Evolutionary conservation across 257 asterid genomes (phyloP).

Genomic region (Capsicum rhomboideum): DNA sequence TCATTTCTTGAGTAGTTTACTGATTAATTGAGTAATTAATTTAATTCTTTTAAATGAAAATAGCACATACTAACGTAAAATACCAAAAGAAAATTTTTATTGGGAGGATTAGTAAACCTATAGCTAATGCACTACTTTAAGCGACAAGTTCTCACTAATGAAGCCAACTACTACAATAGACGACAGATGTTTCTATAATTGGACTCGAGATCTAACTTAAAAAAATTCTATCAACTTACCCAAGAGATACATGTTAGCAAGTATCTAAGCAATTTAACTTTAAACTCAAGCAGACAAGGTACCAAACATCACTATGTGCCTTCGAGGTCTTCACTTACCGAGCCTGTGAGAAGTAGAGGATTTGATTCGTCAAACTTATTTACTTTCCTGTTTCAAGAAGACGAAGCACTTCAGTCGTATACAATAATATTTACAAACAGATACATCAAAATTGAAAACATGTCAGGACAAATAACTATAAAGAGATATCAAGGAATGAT

Average conservation of each 20-base stretch:
- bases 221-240: too few species aligned
- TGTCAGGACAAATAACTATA: background rate
- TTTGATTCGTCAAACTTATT: conserved; percentile 33
- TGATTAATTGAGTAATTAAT: too few species aligned
- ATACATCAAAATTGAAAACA: background rate
- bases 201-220: too few species aligned
- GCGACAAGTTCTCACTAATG: background rate
- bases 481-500: background rate
- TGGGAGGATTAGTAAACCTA: too few species aligned
- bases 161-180: background rate
- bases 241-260: too few species aligned
- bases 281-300: background rate
- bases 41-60: too few species aligned
- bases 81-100: too few species aligned
- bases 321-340: conserved; percentile 29
- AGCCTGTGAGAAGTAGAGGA: conserved; percentile 32
- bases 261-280: background rate
- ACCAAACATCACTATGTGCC: conserved; percentile 29
- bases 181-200: background rate
- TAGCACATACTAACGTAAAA: too few species aligned
- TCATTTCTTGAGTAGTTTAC: too few species aligned
- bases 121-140: background rate
- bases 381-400: conserved; percentile 20
- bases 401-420: background rate
- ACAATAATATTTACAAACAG: background rate